phyloP scores from a whole-genome alignment of 192 early-diverging fungal genomes.

The Kappamyces sp. region DNA sequence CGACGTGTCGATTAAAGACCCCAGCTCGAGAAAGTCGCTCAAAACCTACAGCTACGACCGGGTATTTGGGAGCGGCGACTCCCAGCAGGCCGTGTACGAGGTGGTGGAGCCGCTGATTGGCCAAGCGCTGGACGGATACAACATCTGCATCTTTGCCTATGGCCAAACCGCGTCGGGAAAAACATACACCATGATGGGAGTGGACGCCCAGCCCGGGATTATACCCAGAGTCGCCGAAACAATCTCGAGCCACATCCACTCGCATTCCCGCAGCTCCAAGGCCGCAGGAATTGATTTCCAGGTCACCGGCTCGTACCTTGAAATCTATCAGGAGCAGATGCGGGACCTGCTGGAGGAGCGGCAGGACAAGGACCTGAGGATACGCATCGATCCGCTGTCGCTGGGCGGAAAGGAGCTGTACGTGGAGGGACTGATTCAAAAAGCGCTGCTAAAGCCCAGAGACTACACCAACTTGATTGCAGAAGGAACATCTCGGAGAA shows the following conservation, averaged over 20 bases:
- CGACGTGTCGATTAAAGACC: not conserved
- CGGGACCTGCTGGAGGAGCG: conserved; percentile 29
- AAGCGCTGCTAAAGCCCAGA: conserved; percentile 13
- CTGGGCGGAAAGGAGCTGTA: conserved; percentile 33
- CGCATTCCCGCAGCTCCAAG: not conserved
- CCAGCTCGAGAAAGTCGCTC: too few species aligned
- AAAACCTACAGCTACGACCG: too few species aligned
- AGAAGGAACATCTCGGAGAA: conserved; percentile 27
- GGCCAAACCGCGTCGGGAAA: conserved; percentile 55
- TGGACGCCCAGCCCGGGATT: conserved; percentile 31
- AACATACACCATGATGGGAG: conserved; percentile 57
- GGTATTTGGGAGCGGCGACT: too few species aligned
- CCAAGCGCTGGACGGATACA: conserved; percentile 8
- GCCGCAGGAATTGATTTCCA: conserved; percentile 33
- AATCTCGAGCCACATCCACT: not conserved
- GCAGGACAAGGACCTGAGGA: conserved; percentile 21
- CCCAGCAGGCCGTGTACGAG: conserved; percentile 29
- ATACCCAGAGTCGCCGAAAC: not conserved
- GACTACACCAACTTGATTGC: conserved; percentile 32
- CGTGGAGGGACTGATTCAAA: conserved; percentile 39
- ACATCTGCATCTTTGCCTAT: conserved; percentile 31
- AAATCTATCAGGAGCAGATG: conserved; percentile 41
- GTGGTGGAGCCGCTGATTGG: conserved; percentile 20
- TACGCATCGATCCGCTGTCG: conserved; percentile 37
- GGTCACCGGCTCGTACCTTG: conserved; percentile 37